Evolutionary conservation across 495 filamentous ascomycete genomes (phyloP).

Genomic region (Hypomontagnella submonticulosa): DNA sequence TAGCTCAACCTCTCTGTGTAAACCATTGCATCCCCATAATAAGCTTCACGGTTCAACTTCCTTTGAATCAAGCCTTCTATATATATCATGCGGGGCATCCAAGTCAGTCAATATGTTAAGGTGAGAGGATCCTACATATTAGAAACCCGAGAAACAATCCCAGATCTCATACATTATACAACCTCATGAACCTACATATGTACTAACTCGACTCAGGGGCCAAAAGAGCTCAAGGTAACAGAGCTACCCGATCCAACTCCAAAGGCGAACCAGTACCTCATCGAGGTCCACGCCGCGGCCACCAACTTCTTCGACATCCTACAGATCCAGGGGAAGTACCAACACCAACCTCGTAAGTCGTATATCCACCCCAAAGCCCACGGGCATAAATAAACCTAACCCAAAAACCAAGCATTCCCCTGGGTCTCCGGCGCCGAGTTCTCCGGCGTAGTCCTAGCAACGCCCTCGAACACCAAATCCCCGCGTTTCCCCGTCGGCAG

Average conservation of each 20-base stretch:
- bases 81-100: constrained; percentile 80
- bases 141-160: not conserved
- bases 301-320: constrained; percentile 97
- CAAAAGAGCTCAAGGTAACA: constrained; percentile 78
- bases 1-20: too few species aligned
- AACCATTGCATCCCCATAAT: too few species aligned
- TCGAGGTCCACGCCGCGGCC: constrained; percentile 86
- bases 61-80: not conserved
- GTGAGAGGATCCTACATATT: constrained; percentile 56
- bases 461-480: constrained; percentile 60
- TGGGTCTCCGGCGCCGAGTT: constrained; percentile 93
- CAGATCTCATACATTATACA: too few species aligned
- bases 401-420: constrained; percentile 65
- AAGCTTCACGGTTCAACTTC: not conserved
- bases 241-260: constrained; percentile 78
- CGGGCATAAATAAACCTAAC: constrained; percentile 54
- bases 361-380: not conserved
- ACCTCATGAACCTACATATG: too few species aligned
- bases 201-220: constrained; percentile 65
- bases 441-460: constrained; percentile 76
- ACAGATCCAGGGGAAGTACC: constrained; percentile 84
- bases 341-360: constrained; percentile 66
- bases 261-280: constrained; percentile 78
- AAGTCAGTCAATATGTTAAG: constrained; percentile 85
- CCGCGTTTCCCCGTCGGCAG: constrained; percentile 77